These are phyloP conservation scores for Megacollybia platyphylla DNA, from an alignment of 1,284 basidiomycete species.

Conservation along the genomic window DNA sequence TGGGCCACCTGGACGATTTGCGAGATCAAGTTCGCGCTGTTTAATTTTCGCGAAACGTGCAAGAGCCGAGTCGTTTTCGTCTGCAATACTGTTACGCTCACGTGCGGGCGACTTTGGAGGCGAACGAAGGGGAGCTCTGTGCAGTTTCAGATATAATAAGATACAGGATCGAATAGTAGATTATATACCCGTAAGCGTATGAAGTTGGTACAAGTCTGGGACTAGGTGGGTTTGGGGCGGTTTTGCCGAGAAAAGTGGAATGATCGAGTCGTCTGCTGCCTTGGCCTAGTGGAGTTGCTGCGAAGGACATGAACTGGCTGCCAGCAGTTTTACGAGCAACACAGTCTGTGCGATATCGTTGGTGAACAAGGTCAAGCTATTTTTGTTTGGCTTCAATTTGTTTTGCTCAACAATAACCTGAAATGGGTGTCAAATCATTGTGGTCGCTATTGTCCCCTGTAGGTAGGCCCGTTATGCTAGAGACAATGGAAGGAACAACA, in stretches of 20 bases:
- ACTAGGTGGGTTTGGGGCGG: constrained; percentile 22
- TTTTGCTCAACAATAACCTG: too few relatives aligned
- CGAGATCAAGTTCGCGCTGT: constrained; percentile 33
- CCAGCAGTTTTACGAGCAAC: not conserved
- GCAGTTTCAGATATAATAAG: constrained; percentile 10
- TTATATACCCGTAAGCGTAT: constrained; percentile 52
- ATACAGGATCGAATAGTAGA: constrained; percentile 7
- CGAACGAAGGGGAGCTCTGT: constrained; percentile 49
- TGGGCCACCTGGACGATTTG: constrained; percentile 18
- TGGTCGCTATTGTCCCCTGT: constrained; percentile 89
- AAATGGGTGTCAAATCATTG: constrained; percentile 93
- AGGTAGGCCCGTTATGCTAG: constrained; percentile 82
- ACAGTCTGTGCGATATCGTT: not conserved
- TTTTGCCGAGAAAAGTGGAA: constrained; percentile 61
- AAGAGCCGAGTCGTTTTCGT: constrained; percentile 25
- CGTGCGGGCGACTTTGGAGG: constrained; percentile 34
- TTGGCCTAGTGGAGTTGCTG: constrained; percentile 69
- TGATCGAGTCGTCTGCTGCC: constrained; percentile 67
- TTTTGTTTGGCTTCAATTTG: too few relatives aligned
- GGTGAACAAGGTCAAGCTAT: too few relatives aligned
- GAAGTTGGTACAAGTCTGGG: constrained; percentile 36
- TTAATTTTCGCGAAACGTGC: constrained; percentile 24
- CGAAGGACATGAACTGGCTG: constrained; percentile 63
- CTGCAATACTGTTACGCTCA: constrained; percentile 10
- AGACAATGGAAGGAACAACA: constrained; percentile 82